Conservation (phyloP, 192 early-diverging fungal genomes). For the Backusella circina region DNA sequence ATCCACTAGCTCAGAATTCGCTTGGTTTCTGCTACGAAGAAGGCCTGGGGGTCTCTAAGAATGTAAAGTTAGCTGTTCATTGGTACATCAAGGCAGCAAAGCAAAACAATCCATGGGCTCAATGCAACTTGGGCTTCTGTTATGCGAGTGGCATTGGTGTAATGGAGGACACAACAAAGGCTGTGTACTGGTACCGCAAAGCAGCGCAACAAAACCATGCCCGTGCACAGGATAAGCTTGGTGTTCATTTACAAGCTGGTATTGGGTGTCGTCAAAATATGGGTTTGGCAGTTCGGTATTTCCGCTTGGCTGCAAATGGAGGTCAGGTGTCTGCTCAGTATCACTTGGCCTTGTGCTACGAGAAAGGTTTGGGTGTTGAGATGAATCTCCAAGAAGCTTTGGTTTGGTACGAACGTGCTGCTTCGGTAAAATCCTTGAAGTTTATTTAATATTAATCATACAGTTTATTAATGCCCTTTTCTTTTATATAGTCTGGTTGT, state of each 20-base stretch:
- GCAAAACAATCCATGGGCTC: slow-evolving; percentile 76
- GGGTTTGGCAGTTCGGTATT: slow-evolving; percentile 54
- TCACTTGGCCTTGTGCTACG: slow-evolving; percentile 48
- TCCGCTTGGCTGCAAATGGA: slow-evolving; percentile 54
- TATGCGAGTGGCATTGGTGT: slow-evolving; percentile 78
- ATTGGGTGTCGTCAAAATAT: slow-evolving; percentile 44
- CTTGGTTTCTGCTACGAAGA: slow-evolving; percentile 82
- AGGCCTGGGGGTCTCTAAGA: slow-evolving; percentile 60
- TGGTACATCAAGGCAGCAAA: slow-evolving; percentile 67
- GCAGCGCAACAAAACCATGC: slow-evolving; percentile 64
- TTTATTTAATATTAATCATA: neutral
- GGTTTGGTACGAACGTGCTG: slow-evolving; percentile 22
- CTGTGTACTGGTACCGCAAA: slow-evolving; percentile 57
- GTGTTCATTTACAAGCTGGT: slow-evolving; percentile 49
- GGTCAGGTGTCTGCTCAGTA: slow-evolving; percentile 60
- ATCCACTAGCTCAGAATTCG: slow-evolving; percentile 59
- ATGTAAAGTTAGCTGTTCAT: slow-evolving; percentile 53
- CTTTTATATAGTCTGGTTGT: slow-evolving; percentile 38
- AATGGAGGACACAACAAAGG: slow-evolving; percentile 43
- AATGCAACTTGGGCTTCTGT: slow-evolving; percentile 81
- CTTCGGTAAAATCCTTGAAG: neutral
- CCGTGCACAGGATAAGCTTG: slow-evolving; percentile 53
- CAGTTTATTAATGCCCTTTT: neutral
- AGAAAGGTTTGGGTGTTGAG: slow-evolving; percentile 39
- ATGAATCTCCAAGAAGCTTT: slow-evolving; percentile 24